Percentiles rank a stretch among this genome's conserved stretches.
Evolutionary conservation across 2,329 filamentous ascomycete genomes (phyloP).

Genomic region (Colletotrichum higginsianum): DNA sequence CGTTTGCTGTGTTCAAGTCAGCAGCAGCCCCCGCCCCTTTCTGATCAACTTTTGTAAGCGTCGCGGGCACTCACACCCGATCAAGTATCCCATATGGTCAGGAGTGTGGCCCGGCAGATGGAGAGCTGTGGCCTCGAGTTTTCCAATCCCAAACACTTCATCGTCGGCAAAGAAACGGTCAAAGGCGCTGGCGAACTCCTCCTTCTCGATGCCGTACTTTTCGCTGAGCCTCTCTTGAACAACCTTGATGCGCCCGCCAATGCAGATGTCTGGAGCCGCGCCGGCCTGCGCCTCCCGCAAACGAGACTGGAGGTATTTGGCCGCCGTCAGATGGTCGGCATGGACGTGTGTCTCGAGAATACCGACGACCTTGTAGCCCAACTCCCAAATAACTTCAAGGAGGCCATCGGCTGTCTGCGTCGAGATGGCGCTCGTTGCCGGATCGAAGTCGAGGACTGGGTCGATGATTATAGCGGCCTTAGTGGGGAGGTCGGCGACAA

Average conservation of each 20-base stretch:
- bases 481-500: slow-evolving; percentile 65
- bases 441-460: slow-evolving; percentile 69
- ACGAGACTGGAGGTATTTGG: slow-evolving; percentile 65
- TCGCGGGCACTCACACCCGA: slow-evolving; percentile 49
- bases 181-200: slow-evolving; percentile 57
- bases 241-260: slow-evolving; percentile 59
- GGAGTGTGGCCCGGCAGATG: slow-evolving; percentile 65
- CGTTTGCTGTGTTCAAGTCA: slow-evolving; percentile 33
- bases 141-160: slow-evolving; percentile 60
- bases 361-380: slow-evolving; percentile 60
- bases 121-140: slow-evolving; percentile 54
- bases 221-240: slow-evolving; percentile 59
- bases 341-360: slow-evolving; percentile 73
- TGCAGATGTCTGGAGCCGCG: slow-evolving; percentile 52
- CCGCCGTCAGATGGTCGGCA: slow-evolving; percentile 69
- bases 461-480: slow-evolving; percentile 67
- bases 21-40: neutral
- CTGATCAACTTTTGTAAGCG: neutral
- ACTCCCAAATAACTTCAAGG: slow-evolving; percentile 56
- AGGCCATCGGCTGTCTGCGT: slow-evolving; percentile 65
- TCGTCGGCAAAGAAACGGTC: slow-evolving; percentile 60
- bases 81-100: slow-evolving; percentile 64
- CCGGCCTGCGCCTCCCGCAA: slow-evolving; percentile 48
- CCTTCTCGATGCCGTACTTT: slow-evolving; percentile 55
- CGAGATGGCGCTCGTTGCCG: slow-evolving; percentile 53